Base-by-base conservation (phyloP, 495 filamentous ascomycete species). In the Lasiosphaeria hispida region DNA sequence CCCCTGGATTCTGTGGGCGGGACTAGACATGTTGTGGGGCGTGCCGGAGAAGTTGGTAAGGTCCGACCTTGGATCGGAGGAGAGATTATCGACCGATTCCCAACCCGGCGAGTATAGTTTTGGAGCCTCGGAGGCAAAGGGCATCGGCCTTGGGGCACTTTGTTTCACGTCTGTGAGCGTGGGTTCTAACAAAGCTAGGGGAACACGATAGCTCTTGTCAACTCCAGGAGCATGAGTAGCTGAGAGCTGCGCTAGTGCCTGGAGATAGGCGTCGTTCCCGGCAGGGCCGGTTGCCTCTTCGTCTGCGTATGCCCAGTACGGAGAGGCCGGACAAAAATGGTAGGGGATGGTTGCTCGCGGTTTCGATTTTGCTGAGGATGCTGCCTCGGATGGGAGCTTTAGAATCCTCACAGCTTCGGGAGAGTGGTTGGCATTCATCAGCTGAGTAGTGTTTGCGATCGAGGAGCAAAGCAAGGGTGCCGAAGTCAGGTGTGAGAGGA, bases 351-450 rank as follows among this genome's bases (percentile, higher is more conserved):
- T 30, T 2, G 23, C 23, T 30, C 23, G 23, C 23, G 23, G 23
- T 5, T 30, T 30, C 23, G 23, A 30, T 2, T 30, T 30, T 30
- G 23, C 23, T 30, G 53, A 49, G 50, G 49, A 15, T 54, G 36
- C 10, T 36, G 15, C 34, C 14, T 18, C 54, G 8, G 19, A 18
- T 17, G 34, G 15, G 7, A 41, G 41, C 15, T 38, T 19, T 6
- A 37, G 33, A 15, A 49, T 19, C 14, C 33, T 36, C 19, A 17
- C 8, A 17, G 17, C 36, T 49, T 57, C 55, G 2, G 50, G 47
- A 13, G 40, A 19, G 13, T 53, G 55, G 30, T 53, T 53, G 35
- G 52, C 48, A 14, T 59, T 57, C 61, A 59, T 63, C 19, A 13
- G 33, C 3, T 18, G 17, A 9, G 37, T 30, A 6, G 49, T 10